Conservation (phyloP, 345 rosid species). For the Fremontodendron californicum region DNA sequence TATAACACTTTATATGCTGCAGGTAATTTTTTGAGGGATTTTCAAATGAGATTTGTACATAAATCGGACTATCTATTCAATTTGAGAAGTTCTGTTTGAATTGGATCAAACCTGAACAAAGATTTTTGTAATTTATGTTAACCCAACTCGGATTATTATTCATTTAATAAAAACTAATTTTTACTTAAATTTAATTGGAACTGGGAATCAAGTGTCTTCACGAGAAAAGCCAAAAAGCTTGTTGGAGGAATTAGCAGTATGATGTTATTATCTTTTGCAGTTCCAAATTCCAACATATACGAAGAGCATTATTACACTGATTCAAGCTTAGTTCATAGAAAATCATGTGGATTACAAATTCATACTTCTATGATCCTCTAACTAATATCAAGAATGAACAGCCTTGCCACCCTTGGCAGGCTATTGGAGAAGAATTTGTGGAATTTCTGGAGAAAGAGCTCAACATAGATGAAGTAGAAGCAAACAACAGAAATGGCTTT, state of each 20-base stretch:
- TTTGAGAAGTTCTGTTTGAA: too few species aligned
- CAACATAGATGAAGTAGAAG: constrained; percentile 50
- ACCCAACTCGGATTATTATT: too few species aligned
- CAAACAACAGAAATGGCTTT: constrained; percentile 19
- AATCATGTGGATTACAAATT: not conserved
- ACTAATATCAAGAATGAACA: not conserved
- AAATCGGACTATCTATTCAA: too few species aligned
- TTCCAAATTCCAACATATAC: not conserved
- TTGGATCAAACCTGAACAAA: too few species aligned
- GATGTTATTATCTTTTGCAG: constrained; percentile 16
- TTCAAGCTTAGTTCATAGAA: not conserved
- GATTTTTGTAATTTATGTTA: too few species aligned
- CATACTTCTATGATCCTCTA: not conserved
- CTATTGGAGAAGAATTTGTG: constrained; percentile 89
- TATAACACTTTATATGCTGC: constrained; percentile 63
- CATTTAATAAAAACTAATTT: too few species aligned
- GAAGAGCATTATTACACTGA: not conserved
- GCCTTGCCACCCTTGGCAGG: constrained; percentile 36
- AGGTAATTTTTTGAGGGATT: constrained; percentile 87
- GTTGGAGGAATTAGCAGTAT: constrained; percentile 89
- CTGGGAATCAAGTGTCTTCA: constrained; percentile 73
- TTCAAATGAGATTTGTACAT: constrained; percentile 65
- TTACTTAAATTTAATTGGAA: too few species aligned
- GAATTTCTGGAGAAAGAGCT: constrained; percentile 89
- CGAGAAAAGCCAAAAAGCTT: constrained; percentile 85